These are phyloP conservation scores for Exophiala phaeomuriformis DNA, from an alignment of 2,329 filamentous ascomycete genomes.

Conservation along the genomic window DNA sequence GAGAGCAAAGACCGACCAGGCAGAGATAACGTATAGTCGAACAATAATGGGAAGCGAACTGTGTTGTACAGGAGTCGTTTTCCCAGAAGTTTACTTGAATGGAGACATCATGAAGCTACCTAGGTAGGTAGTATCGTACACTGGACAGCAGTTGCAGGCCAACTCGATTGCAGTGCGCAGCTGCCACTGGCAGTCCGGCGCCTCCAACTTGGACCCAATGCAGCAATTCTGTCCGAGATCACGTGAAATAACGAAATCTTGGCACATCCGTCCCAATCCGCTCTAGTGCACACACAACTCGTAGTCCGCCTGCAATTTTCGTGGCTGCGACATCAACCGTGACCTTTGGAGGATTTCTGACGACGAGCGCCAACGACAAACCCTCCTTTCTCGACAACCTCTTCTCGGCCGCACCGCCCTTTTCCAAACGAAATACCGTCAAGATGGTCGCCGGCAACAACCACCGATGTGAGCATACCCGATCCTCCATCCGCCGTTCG, in stretches of 20 bases:
- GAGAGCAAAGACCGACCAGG: too few species aligned
- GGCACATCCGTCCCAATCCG: slow-evolving; percentile 8
- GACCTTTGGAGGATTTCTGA: slow-evolving; percentile 6
- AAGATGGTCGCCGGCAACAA: slow-evolving; percentile 84
- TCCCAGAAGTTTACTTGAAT: too few species aligned
- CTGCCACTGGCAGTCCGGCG: neutral
- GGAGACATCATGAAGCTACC: too few species aligned
- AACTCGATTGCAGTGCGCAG: neutral
- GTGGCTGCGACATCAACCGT: slow-evolving; percentile 2
- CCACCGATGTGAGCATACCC: slow-evolving; percentile 64
- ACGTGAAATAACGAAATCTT: slow-evolving; percentile 12
- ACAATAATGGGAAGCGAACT: too few species aligned
- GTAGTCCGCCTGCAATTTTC: slow-evolving; percentile 9
- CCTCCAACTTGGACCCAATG: neutral
- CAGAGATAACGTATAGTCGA: too few species aligned
- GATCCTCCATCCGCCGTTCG: neutral
- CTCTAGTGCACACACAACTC: slow-evolving; percentile 18
- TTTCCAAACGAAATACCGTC: slow-evolving; percentile 38
- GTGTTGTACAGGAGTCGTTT: too few species aligned
- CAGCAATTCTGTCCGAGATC: neutral
- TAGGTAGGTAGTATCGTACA: too few species aligned
- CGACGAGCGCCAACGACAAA: slow-evolving; percentile 26
- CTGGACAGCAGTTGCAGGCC: neutral
- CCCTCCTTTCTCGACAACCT: slow-evolving; percentile 19
- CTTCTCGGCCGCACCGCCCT: slow-evolving; percentile 34